These are phyloP conservation scores for Mentha longifolia DNA, from an alignment of 257 asterid species.

Conservation along the genomic window DNA sequence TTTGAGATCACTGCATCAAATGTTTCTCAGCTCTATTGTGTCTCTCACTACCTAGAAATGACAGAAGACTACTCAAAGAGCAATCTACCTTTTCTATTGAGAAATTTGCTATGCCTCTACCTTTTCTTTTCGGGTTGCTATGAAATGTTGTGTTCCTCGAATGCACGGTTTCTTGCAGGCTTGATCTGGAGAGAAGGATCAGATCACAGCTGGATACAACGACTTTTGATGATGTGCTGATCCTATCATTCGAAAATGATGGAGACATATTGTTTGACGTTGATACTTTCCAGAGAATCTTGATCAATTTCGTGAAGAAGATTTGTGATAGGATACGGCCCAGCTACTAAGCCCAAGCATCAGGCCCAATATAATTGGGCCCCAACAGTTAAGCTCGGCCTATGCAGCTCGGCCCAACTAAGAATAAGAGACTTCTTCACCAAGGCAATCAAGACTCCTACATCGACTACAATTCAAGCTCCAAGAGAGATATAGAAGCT, in stretches of 20 bases:
- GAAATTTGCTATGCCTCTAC: constrained; percentile 71
- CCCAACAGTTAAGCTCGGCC: too few relatives aligned
- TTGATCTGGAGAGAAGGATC: constrained; percentile 89
- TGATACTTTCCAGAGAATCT: constrained; percentile 77
- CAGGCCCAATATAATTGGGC: too few relatives aligned
- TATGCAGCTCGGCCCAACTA: too few relatives aligned
- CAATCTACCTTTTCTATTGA: constrained; percentile 89
- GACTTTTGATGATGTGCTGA: constrained; percentile 80
- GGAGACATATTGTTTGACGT: constrained; percentile 87
- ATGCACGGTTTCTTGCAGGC: constrained; percentile 67
- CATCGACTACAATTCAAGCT: too few relatives aligned
- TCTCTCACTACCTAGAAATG: constrained; percentile 80
- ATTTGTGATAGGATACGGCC: too few relatives aligned
- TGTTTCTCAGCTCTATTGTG: constrained; percentile 74
- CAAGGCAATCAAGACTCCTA: too few relatives aligned
- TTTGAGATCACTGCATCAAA: constrained; percentile 80
- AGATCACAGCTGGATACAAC: constrained; percentile 84
- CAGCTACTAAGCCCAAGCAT: too few relatives aligned
- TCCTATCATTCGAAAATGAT: constrained; percentile 74
- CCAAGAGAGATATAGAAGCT: too few relatives aligned
- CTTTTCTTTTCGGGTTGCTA: constrained; percentile 77
- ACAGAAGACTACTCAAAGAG: constrained; percentile 73
- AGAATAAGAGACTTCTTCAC: too few relatives aligned
- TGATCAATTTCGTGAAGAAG: constrained; percentile 92
- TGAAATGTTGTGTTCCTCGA: constrained; percentile 83